These are phyloP conservation scores for Cryptomeria japonica DNA, from an alignment of 75 land plant species.

Conservation along the genomic window DNA sequence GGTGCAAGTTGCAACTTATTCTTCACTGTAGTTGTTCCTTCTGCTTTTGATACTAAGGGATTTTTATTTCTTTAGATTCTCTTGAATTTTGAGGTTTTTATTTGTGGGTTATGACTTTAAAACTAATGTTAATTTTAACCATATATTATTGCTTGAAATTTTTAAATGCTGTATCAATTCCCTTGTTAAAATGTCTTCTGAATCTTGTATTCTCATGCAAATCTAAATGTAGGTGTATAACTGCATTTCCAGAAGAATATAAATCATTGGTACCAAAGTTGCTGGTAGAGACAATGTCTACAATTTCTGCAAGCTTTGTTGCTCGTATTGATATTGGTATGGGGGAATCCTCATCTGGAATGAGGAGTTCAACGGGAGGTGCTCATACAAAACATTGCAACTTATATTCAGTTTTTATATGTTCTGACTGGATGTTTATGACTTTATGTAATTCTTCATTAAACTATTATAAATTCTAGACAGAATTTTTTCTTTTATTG, in stretches of 20 bases:
- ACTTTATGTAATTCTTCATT: background rate
- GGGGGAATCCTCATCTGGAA: constrained; percentile 75
- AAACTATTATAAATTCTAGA: background rate
- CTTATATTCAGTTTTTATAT: background rate
- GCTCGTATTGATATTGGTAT: constrained; percentile 79
- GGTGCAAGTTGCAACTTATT: background rate
- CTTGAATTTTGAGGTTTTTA: background rate
- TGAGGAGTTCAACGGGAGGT: constrained; percentile 78
- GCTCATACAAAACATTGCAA: background rate
- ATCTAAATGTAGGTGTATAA: constrained; percentile 73
- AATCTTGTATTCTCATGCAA: background rate
- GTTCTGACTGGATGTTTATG: background rate
- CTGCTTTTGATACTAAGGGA: background rate
- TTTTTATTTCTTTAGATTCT: background rate
- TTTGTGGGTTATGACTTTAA: background rate
- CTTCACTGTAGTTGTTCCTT: background rate
- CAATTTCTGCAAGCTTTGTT: constrained; percentile 71
- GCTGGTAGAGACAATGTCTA: constrained; percentile 71
- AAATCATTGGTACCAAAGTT: constrained; percentile 80
- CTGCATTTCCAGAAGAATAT: constrained; percentile 92
- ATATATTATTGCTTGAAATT: background rate
- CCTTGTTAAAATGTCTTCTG: background rate
- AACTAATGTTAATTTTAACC: background rate
- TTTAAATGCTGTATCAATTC: background rate
- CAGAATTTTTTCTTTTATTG: background rate